These are phyloP conservation scores for Neonectria sp. DNA, from an alignment of 2,329 filamentous ascomycete species.

Conservation along the genomic window DNA sequence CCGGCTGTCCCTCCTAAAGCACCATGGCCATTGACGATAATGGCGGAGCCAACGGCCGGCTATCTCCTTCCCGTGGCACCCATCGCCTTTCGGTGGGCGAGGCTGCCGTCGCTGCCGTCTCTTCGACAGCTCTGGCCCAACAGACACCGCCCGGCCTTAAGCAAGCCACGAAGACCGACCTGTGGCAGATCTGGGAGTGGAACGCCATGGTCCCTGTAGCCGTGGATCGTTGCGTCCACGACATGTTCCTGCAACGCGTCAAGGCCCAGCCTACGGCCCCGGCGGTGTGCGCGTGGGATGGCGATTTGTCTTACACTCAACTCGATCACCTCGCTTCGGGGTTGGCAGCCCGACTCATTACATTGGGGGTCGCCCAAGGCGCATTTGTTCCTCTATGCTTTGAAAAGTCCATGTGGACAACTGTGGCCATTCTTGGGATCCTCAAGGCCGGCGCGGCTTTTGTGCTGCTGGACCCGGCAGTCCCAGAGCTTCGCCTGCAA, in stretches of 20 bases:
- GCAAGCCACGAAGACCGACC: constrained; percentile 12
- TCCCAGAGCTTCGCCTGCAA: constrained; percentile 24
- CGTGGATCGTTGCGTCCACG: constrained; percentile 39
- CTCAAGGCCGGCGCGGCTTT: constrained; percentile 46
- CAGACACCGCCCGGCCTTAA: too few species aligned
- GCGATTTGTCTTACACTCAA: constrained; percentile 56
- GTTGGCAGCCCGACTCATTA: constrained; percentile 54
- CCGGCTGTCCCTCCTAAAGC: too few species aligned
- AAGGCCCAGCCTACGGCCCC: constrained; percentile 25
- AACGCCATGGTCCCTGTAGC: constrained; percentile 24
- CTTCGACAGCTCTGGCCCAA: too few species aligned
- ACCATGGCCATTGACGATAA: too few species aligned
- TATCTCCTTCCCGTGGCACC: too few species aligned
- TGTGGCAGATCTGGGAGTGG: constrained; percentile 34
- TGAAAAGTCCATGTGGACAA: constrained; percentile 44
- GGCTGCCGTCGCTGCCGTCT: too few species aligned
- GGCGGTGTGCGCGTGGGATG: constrained; percentile 45
- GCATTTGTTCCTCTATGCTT: constrained; percentile 33
- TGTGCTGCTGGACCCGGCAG: constrained; percentile 33
- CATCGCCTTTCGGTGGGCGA: too few species aligned
- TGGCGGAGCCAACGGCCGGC: too few species aligned
- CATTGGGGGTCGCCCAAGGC: constrained; percentile 46
- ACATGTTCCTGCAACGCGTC: constrained; percentile 24
- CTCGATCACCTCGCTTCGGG: constrained; percentile 55
- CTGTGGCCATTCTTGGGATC: constrained; percentile 43